Conservation (phyloP, 441 rosid genomes). For the Aleurites moluccanus region DNA sequence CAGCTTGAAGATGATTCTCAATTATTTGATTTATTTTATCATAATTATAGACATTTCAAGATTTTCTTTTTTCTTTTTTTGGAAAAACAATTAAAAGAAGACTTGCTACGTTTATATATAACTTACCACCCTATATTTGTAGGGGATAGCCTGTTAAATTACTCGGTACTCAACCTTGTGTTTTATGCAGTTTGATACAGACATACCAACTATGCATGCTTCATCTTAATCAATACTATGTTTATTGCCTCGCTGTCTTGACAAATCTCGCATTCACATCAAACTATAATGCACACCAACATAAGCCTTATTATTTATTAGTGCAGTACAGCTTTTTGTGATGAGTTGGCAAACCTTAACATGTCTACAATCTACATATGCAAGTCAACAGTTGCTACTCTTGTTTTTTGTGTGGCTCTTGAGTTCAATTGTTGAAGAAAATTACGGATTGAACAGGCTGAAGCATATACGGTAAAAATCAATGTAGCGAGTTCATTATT, state of each 20-base stretch:
- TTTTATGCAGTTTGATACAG: neutral
- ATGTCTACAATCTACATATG: neutral
- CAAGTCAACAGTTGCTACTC: neutral
- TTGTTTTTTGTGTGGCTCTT: no score
- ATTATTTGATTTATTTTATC: slow-evolving; percentile 3
- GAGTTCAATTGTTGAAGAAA: no score
- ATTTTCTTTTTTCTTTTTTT: no score
- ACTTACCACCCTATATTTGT: no score
- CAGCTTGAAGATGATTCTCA: slow-evolving; percentile 4
- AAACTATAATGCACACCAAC: neutral
- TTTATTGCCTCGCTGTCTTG: neutral
- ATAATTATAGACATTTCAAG: neutral
- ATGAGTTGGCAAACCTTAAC: neutral
- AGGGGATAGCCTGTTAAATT: neutral
- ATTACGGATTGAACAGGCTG: no score
- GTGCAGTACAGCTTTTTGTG: neutral
- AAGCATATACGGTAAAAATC: no score
- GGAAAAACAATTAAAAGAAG: no score
- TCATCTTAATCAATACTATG: no score
- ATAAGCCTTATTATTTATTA: no score
- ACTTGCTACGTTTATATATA: no score
- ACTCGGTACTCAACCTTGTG: neutral
- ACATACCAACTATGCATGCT: no score
- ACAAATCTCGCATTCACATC: neutral
- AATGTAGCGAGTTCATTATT: no score